A percentile compares a stretch with the other conserved stretches of the same genome.
Evolutionary conservation across 371 early-diverging fungal genomes (phyloP).

Genomic region (Apophysomyces sp.): DNA sequence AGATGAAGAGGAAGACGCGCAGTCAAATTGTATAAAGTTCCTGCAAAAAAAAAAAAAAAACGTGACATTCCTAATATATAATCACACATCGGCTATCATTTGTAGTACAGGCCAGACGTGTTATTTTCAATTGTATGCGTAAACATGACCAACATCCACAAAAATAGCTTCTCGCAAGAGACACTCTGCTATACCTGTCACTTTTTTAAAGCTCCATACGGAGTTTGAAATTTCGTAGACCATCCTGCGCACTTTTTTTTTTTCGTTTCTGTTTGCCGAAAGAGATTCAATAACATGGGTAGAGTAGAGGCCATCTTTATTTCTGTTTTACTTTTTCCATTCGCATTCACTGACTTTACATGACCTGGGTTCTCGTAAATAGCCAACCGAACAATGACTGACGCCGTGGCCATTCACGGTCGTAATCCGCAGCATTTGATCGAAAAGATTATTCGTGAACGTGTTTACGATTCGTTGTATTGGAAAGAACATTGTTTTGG

Average conservation of each 20-base stretch:
- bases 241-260: too few species aligned
- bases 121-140: too few species aligned
- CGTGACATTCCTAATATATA: not conserved
- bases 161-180: too few species aligned
- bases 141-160: too few species aligned
- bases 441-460: slow-evolving; percentile 89
- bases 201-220: too few species aligned
- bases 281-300: not conserved
- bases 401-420: slow-evolving; percentile 78
- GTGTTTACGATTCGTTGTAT: slow-evolving; percentile 90
- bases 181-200: too few species aligned
- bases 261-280: too few species aligned
- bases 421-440: slow-evolving; percentile 90
- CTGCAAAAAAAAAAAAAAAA: not conserved
- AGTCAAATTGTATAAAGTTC: not conserved
- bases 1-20: too few species aligned
- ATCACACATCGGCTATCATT: not conserved
- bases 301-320: too few species aligned
- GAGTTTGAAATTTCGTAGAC: too few species aligned
- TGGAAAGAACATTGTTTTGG: slow-evolving; percentile 98
- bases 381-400: slow-evolving; percentile 71
- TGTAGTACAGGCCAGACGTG: not conserved
- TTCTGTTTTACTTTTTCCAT: too few species aligned
- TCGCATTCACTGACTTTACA: not conserved
- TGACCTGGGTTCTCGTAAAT: slow-evolving; percentile 20